phyloP scores from a whole-genome alignment of 2,329 filamentous ascomycete genomes.

The Sporothrix humicola region DNA sequence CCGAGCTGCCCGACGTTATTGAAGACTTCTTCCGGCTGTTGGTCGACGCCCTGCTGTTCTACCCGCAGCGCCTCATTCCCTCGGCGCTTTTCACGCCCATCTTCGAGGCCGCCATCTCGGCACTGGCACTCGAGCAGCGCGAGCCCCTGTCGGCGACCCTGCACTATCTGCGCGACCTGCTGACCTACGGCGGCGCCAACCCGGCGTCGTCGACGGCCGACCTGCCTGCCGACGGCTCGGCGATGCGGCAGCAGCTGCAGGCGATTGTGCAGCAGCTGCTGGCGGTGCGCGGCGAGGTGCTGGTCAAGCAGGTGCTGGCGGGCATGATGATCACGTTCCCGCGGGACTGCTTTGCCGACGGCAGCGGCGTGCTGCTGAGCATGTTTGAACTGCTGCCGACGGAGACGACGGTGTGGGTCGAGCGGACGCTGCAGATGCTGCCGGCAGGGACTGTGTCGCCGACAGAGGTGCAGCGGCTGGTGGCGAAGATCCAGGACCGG shows the following conservation, averaged over 20 bases:
- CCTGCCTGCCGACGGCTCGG: conserved; percentile 15
- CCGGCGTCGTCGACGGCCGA: conserved; percentile 60
- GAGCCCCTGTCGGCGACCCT: conserved; percentile 90
- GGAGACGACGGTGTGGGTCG: conserved; percentile 81
- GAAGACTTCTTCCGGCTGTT: conserved; percentile 96
- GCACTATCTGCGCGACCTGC: conserved; percentile 89
- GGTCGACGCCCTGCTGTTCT: conserved; percentile 90
- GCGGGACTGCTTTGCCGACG: conserved; percentile 91
- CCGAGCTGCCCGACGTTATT: conserved; percentile 81
- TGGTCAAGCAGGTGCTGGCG: conserved; percentile 88
- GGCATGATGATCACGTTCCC: conserved; percentile 99
- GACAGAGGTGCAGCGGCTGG: conserved; percentile 78
- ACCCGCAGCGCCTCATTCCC: conserved; percentile 80
- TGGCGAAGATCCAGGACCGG: conserved; percentile 79
- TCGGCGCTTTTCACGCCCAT: conserved; percentile 81
- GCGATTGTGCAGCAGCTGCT: conserved; percentile 75
- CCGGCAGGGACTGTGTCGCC: conserved; percentile 81
- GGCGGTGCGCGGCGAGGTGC: conserved; percentile 70
- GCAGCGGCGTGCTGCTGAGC: conserved; percentile 86
- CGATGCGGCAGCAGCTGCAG: conserved; percentile 64
- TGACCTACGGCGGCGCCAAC: conserved; percentile 84
- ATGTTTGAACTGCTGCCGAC: conserved; percentile 86
- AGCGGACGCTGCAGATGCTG: conserved; percentile 80
- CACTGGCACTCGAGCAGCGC: conserved; percentile 85
- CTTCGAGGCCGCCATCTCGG: conserved; percentile 84